phyloP scores from a whole-genome alignment of 345 rosid genomes.

The Eucalyptus coolabah region DNA sequence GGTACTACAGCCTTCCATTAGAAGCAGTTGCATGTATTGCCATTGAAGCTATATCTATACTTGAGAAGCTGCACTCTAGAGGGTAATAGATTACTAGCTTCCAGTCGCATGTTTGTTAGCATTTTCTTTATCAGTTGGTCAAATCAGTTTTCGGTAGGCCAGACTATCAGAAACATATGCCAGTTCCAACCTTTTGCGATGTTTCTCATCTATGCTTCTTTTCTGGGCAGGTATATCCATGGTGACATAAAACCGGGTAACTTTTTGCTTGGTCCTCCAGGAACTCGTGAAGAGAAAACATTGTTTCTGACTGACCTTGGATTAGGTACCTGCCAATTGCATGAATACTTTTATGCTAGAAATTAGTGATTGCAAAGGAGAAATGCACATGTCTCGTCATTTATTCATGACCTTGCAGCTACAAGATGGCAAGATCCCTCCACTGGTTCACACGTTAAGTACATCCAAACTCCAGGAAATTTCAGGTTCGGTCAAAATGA shows the following conservation, averaged over 20 bases:
- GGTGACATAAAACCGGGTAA: not conserved
- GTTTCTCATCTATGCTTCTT: not conserved
- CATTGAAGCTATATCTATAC: conserved; percentile 62
- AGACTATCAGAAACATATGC: not conserved
- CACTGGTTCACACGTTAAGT: not conserved
- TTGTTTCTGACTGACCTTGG: not conserved
- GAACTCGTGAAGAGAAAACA: not conserved
- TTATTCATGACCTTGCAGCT: not conserved
- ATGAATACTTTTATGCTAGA: not conserved
- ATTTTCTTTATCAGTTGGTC: not conserved
- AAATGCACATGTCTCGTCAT: not conserved
- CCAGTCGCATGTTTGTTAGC: not conserved
- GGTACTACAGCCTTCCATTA: conserved; percentile 26
- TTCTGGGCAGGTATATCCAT: not conserved
- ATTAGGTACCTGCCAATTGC: not conserved
- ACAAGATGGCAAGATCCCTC: not conserved
- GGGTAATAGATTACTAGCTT: conserved; percentile 29
- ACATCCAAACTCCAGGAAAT: not conserved
- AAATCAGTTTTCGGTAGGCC: not conserved
- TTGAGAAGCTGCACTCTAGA: conserved; percentile 82
- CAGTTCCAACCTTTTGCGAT: not conserved
- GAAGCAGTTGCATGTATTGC: conserved; percentile 43
- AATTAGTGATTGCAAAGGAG: not conserved
- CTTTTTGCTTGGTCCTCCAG: not conserved
- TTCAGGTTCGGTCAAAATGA: not conserved